Percentiles rank a stretch among this genome's conserved stretches.
These are phyloP conservation scores for Adansonia digitata DNA, from an alignment of 345 rosid species.

Conservation along the genomic window DNA sequence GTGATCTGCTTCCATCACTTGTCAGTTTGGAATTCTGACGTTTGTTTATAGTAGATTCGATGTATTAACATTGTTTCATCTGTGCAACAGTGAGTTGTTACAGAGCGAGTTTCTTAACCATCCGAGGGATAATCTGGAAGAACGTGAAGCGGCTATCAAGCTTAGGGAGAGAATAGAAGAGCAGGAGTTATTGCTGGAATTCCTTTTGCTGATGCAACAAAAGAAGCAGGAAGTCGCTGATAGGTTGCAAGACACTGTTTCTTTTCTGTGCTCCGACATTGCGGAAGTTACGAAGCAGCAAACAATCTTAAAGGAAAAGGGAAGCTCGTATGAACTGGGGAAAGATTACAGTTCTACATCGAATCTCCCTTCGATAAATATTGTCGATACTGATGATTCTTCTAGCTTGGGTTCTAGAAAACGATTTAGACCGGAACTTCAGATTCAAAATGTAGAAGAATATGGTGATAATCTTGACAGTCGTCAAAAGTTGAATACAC, in stretches of 20 bases:
- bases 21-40: neutral
- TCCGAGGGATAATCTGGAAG: constrained; percentile 67
- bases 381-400: constrained; percentile 39
- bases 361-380: constrained; percentile 36
- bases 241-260: constrained; percentile 58
- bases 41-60: neutral
- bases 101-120: constrained; percentile 80
- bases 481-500: constrained; percentile 31
- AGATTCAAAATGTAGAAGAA: constrained; percentile 34
- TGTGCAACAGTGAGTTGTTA: constrained; percentile 64
- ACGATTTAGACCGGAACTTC: constrained; percentile 49
- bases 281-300: constrained; percentile 73
- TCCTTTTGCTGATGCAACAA: constrained; percentile 65
- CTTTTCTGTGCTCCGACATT: constrained; percentile 73
- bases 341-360: constrained; percentile 42
- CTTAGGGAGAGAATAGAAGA: constrained; percentile 77
- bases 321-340: constrained; percentile 32
- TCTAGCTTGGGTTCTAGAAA: constrained; percentile 64
- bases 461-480: constrained; percentile 41
- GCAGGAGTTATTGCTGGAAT: constrained; percentile 81
- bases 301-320: constrained; percentile 46
- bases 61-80: constrained; percentile 1
- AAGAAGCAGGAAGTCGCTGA: constrained; percentile 72
- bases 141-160: constrained; percentile 78
- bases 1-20: neutral